A percentile compares a stretch with the other conserved stretches of the same genome.
These are phyloP conservation scores for Trametes meyenii DNA, from an alignment of 768 basidiomycete genomes.

Conservation along the genomic window DNA sequence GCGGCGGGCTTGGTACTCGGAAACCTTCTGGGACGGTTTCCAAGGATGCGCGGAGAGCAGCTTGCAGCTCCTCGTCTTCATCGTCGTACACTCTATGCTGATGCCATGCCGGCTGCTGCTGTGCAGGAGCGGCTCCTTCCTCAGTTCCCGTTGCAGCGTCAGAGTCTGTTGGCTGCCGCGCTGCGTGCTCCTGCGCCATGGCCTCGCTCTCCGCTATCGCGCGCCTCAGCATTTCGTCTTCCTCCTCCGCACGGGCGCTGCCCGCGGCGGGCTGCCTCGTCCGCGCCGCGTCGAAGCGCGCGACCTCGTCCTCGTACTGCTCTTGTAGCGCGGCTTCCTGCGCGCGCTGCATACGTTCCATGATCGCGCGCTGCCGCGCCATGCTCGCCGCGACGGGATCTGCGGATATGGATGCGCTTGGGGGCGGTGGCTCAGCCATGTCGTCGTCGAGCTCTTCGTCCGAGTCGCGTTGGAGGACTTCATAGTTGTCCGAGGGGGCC, in stretches of 20 bases:
- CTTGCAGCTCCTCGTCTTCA: conserved; percentile 86
- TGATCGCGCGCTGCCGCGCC: conserved; percentile 60
- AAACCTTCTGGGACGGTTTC: conserved; percentile 62
- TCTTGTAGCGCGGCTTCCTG: conserved; percentile 71
- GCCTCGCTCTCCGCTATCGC: conserved; percentile 66
- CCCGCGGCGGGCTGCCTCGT: conserved; percentile 8
- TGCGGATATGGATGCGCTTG: background rate
- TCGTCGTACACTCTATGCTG: conserved; percentile 70
- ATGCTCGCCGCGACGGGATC: conserved; percentile 71
- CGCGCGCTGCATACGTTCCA: conserved; percentile 65
- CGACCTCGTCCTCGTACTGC: conserved; percentile 48
- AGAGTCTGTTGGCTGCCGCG: conserved; percentile 27
- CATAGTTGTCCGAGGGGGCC: too few relatives aligned
- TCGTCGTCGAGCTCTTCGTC: conserved; percentile 31
- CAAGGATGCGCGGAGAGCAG: conserved; percentile 82
- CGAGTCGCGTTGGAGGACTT: background rate
- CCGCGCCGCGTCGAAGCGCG: conserved; percentile 23
- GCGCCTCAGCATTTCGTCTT: conserved; percentile 55
- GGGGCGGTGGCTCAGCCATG: conserved; percentile 13
- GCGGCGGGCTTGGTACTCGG: conserved; percentile 35
- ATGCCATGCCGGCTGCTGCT: conserved; percentile 13
- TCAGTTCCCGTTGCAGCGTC: conserved; percentile 16
- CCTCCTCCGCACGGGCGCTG: conserved; percentile 43
- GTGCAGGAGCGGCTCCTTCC: conserved; percentile 17
- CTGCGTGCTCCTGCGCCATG: conserved; percentile 39